Base-by-base conservation (phyloP, 2,329 filamentous ascomycete genomes). In the Venturia carpophila region DNA sequence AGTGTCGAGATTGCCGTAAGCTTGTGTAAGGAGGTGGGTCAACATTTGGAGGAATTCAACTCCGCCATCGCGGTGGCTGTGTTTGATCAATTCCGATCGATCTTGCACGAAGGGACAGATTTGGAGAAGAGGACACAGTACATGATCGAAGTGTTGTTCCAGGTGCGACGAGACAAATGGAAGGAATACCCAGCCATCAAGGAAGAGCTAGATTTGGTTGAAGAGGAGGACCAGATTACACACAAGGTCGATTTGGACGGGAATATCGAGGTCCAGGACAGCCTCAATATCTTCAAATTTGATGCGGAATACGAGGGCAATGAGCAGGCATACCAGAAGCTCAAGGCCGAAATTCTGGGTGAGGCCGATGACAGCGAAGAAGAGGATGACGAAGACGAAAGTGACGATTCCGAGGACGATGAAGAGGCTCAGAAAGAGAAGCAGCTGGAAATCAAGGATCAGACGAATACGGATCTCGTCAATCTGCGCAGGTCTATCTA, bases 51-150 rank as follows among this genome's bases (percentile, higher is more conserved):
- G 74, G 92, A 97, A 74, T 96, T 97, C 92, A 95, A 91, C 73
- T 84, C 87, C 1, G 84, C 90, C 13, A 96, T 97, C 71, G 87
- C 92, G 39, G 84, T 93, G 69, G 90, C 89, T 30, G 91, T 99
- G 9, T 99, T 96, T 73, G 94, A 99, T 72, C 92, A 96, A 75
- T 96, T 99, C 80, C 83, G 94, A 70, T 93, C 89, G 71, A 97
- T 97, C 68, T 80, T 99, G 10, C 93, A 99, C 78, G 94, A 99
- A 76, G 92, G 92, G 5, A 66, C 56, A 56, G 92, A 94, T 73
- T 96, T 99, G 74, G 93, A 97, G 74, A 97, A 96, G 81, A 85
- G 94, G 69, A 92, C 93, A n/a, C 94, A 99, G 78, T 99, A 97
- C 77, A 96, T 96, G 90, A 93, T 99, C 66, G 94, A 99, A 75